Conservation (phyloP, 139 green algal species). For the Marvania coccoides region DNA sequence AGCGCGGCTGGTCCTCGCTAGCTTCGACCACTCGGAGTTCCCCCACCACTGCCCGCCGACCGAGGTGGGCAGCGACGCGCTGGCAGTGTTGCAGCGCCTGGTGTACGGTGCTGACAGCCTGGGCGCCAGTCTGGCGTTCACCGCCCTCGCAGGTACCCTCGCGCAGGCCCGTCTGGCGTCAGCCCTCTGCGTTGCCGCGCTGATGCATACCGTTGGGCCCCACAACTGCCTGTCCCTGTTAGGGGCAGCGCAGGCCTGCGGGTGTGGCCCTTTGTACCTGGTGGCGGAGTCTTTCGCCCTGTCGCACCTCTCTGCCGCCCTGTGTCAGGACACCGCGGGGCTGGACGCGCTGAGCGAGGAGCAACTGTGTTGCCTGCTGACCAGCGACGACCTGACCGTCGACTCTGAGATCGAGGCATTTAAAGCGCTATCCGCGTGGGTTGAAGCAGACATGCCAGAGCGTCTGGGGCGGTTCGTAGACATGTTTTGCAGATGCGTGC, state of each 20-base stretch:
- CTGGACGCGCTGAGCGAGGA: slow-evolving; percentile 1
- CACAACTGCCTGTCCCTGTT: slow-evolving; percentile 15
- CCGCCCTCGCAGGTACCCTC: not conserved
- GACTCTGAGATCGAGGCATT: slow-evolving; percentile 19
- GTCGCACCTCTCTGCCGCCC: not conserved
- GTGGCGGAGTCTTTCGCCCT: not conserved
- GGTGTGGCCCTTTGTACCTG: slow-evolving; percentile 1
- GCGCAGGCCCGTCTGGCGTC: slow-evolving; percentile 1
- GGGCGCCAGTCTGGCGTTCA: not conserved
- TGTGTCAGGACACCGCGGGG: not conserved
- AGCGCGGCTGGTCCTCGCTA: not conserved
- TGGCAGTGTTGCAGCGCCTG: not conserved
- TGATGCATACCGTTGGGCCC: slow-evolving; percentile 5
- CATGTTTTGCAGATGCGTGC: slow-evolving; percentile 5
- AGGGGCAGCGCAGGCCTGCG: not conserved
- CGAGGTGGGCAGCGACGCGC: not conserved
- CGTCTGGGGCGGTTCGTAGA: slow-evolving; percentile 2
- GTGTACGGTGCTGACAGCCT: slow-evolving; percentile 6
- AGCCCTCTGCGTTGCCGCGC: slow-evolving; percentile 8
- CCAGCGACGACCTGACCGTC: slow-evolving; percentile 17
- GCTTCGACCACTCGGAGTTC: slow-evolving; percentile 6
- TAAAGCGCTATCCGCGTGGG: slow-evolving; percentile 16
- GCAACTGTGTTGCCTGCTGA: slow-evolving; percentile 8
- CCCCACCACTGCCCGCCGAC: not conserved
- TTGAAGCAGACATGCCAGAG: not conserved